Percentiles rank a stretch among this genome's conserved stretches.
These are phyloP conservation scores for Ciborinia camelliae DNA, from an alignment of 2,329 filamentous ascomycete genomes.

Conservation along the genomic window DNA sequence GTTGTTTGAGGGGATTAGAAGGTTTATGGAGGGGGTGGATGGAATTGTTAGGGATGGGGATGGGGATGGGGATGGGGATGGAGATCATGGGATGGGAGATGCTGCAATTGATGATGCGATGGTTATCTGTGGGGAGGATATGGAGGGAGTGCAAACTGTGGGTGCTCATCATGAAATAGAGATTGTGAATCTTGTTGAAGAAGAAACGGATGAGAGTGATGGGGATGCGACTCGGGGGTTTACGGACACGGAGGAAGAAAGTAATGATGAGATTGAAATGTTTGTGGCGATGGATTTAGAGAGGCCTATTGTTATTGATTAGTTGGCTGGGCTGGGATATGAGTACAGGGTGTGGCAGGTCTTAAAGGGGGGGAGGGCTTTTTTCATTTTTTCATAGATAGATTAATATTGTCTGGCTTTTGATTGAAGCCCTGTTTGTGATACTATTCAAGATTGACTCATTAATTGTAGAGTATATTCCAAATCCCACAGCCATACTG, in stretches of 20 bases:
- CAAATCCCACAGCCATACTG: too few species aligned
- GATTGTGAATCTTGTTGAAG: background rate
- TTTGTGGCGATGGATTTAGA: background rate
- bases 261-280: background rate
- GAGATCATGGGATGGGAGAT: background rate
- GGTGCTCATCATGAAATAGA: background rate
- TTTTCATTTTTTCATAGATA: background rate
- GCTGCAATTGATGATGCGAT: background rate
- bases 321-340: background rate
- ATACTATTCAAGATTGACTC: too few species aligned
- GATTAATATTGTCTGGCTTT: constrained; percentile 43
- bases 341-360: background rate
- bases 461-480: too few species aligned
- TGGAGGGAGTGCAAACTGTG: background rate
- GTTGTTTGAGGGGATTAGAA: constrained; percentile 41
- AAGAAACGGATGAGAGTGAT: background rate
- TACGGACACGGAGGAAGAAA: background rate
- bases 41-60: constrained; percentile 35
- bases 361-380: background rate
- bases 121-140: background rate
- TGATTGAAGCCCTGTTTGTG: too few species aligned
- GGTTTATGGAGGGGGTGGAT: constrained; percentile 36
- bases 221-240: too few species aligned
- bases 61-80: background rate
- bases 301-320: constrained; percentile 1